Evolutionary conservation across 1,139 yeast species (phyloP).

Genomic region (Saccharomyces hybrid): DNA sequence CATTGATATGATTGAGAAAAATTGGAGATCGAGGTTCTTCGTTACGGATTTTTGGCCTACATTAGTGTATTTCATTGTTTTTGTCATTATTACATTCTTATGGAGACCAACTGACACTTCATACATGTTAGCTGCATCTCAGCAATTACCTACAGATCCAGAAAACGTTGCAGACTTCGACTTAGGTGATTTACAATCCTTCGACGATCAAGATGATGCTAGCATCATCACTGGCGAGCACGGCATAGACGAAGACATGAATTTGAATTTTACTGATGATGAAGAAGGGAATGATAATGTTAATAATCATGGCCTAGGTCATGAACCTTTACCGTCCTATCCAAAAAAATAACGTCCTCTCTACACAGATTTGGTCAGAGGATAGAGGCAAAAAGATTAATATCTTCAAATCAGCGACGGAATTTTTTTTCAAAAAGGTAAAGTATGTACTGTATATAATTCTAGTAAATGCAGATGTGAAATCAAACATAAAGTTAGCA

Average conservation of each 20-base stretch:
- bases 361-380: background rate
- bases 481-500: background rate
- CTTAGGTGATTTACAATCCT: conserved; percentile 62
- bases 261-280: conserved; percentile 10
- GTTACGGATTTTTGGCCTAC: conserved; percentile 93
- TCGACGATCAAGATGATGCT: conserved; percentile 21
- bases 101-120: conserved; percentile 99
- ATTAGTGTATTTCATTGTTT: conserved; percentile 74
- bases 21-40: conserved; percentile 91
- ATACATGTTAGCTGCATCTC: conserved; percentile 88
- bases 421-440: background rate
- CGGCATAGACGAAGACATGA: conserved; percentile 15
- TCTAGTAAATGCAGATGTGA: background rate
- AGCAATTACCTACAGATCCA: conserved; percentile 80
- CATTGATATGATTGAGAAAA: conserved; percentile 70
- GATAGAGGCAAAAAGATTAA: background rate
- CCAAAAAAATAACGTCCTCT: background rate
- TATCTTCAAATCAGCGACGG: background rate
- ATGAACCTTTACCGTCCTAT: background rate
- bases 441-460: background rate
- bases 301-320: background rate
- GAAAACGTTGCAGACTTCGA: conserved; percentile 70
- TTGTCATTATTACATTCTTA: conserved; percentile 76
- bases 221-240: conserved; percentile 18
- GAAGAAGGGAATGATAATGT: conserved; percentile 1